Base-by-base conservation (phyloP, 2,329 filamentous ascomycete species). In the Didymella lethalis region DNA sequence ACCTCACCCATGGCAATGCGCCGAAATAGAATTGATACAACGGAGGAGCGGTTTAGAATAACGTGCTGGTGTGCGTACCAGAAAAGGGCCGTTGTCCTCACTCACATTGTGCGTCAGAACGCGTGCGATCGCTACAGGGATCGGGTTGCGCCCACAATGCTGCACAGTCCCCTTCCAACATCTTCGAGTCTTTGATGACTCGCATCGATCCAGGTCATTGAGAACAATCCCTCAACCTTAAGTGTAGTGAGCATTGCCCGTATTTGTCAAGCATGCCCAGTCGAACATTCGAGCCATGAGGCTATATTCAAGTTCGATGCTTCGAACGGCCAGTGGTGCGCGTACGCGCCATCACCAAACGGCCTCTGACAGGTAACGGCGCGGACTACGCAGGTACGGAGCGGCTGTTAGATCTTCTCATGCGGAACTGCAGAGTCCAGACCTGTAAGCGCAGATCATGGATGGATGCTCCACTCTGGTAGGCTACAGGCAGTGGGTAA, bases 51-150 rank as follows among this genome's bases (percentile, higher is more conserved):
- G 20, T 11, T 25, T 2, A 4, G 16, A 10, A 6, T 20, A 20
- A 41, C 38, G 38, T 14, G 20, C 23, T 44, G 12, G 11, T 28
- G 28, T 28, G 41, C 41, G 14, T n/a, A 28, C 25, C 25, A 28
- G 41, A 7, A 4, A n/a, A 8, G 41, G 3, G 18, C 14, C 1
- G 25, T 14, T 20, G 7, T 36, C 31, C 28, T 54, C 46, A 7
- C 44, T 50, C 56, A 54, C 40, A 34, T 7, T n/a, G 41, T 54
- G 56, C 46, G 32, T 59, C 56, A 59, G 45, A 34, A 23, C 34
- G 34, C 31, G 50, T 40, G 31, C 49, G 56, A 59, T 59, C 56
- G 56, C 45, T 26, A 18, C 40, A 45, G 25, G 50, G 46, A 31
- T 45, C 29, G 3, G 31, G 31, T 32, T 2, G 25, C 31, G 23